Evolutionary conservation across 257 asterid genomes (phyloP), one percentile per base, ranked within the genome.

Genomic region (Nicotiana knightiana): DNA sequence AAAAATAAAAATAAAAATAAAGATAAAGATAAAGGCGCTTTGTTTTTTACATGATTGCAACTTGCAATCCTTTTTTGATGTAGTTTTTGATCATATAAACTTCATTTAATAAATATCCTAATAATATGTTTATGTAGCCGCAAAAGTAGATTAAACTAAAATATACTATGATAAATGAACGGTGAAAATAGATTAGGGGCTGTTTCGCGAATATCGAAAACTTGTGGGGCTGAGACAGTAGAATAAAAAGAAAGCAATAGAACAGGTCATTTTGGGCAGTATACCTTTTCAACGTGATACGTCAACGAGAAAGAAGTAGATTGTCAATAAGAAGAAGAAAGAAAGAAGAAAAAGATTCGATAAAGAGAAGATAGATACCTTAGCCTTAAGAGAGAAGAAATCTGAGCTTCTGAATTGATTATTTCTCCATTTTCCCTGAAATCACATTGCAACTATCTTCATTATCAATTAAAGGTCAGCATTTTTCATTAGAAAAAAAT

Each of bases 391-490:
- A 73, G 24, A 12, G 13, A 73, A 73, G 79, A 73, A 73, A 73
- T 73, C 62, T 48, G 62, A 73, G 73, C 62, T 64, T 24, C 39
- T 17, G 73, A 54, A 81, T 63, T 83, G 73, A 13, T 82, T 79
- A 67, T 84, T 85, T 67, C 83, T 80, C 76, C 82, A 76, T 86
- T 82, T 51, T 54, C 26, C 70, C 21, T 67, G 21, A 39, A 37
- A 77, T 88, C 89, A 85, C 91, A 87, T 87, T 89, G 88, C 84
- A 84, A 77, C 85, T 90, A 87, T 8, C 65, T 79, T 86, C 82
- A 79, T 77, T 68, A 67, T 84, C 57, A 48, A 84, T 82, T 79
- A 82, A 43, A 90, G 94, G 97, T 87, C 64, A 78, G 85, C 82
- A 24, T 85, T 82, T 83, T 75, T 12, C 39, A 51, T 51, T 61